Percentiles rank a stretch among this genome's conserved stretches.
Conservation (phyloP, 2,329 filamentous ascomycete species). For the Penicillium griseofulvum region DNA sequence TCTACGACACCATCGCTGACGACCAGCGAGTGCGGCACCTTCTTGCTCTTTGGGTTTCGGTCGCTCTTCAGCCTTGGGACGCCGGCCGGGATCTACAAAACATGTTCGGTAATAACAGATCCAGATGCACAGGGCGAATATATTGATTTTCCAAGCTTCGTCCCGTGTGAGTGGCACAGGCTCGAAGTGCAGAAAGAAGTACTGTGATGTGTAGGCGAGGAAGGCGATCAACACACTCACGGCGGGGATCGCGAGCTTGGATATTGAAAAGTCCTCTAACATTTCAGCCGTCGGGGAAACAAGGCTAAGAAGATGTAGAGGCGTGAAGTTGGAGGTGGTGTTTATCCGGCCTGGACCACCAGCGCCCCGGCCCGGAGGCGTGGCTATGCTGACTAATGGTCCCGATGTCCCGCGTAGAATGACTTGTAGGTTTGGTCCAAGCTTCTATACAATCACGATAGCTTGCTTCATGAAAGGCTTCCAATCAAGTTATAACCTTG, state of each 20-base stretch:
- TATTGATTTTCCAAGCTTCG: conserved; percentile 56
- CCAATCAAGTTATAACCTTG: too few relatives aligned
- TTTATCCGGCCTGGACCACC: conserved; percentile 6
- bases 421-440: too few relatives aligned
- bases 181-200: conserved; percentile 55
- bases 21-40: conserved; percentile 21
- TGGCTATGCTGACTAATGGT: conserved; percentile 19
- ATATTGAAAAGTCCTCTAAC: conserved; percentile 30
- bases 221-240: conserved; percentile 57
- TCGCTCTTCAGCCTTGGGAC: conserved; percentile 47
- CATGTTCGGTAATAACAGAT: conserved; percentile 61
- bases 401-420: conserved; percentile 3
- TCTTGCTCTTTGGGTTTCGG: conserved; percentile 18
- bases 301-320: background rate
- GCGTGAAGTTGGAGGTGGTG: conserved; percentile 13
- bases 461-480: too few relatives aligned
- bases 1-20: conserved; percentile 59
- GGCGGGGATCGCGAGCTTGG: conserved; percentile 52
- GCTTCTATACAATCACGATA: too few relatives aligned
- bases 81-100: conserved; percentile 56
- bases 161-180: conserved; percentile 50
- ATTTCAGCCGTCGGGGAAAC: conserved; percentile 12
- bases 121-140: conserved; percentile 54
- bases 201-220: conserved; percentile 60
- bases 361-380: too few relatives aligned